Evolutionary conservation across 306 rosid species (phyloP).

Genomic region (Citrullus colocynthis): DNA sequence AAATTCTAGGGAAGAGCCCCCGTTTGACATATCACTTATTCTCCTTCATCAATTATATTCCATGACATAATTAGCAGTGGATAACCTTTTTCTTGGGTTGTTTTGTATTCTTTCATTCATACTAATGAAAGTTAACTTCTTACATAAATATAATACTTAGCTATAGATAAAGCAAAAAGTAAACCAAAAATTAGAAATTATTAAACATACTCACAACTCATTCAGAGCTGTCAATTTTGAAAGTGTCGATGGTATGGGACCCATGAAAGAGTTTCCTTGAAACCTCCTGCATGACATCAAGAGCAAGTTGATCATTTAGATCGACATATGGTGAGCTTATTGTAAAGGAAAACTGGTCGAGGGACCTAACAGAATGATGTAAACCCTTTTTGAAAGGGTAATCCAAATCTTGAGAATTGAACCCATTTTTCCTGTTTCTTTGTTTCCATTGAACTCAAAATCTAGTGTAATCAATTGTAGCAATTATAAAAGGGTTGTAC

Average conservation of each 20-base stretch:
- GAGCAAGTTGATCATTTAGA: not conserved
- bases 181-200: not conserved
- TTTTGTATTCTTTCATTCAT: not conserved
- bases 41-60: slow-evolving; percentile 26
- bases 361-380: no score
- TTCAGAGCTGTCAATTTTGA: slow-evolving; percentile 49
- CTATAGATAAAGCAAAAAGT: not conserved
- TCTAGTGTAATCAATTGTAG: no score
- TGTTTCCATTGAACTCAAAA: no score
- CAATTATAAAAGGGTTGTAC: not conserved
- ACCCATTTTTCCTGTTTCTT: no score
- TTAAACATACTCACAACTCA: slow-evolving; percentile 42
- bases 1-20: slow-evolving; percentile 51
- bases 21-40: slow-evolving; percentile 46
- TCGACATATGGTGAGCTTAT: not conserved
- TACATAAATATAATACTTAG: slow-evolving; percentile 2
- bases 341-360: not conserved
- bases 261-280: slow-evolving; percentile 67
- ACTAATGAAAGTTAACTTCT: not conserved
- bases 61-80: not conserved
- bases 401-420: no score
- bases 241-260: slow-evolving; percentile 51
- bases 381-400: no score
- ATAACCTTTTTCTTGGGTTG: not conserved
- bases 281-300: slow-evolving; percentile 33